These are phyloP conservation scores for Hypoxylon sp. DNA, from an alignment of 2,329 filamentous ascomycete species.

Conservation along the genomic window DNA sequence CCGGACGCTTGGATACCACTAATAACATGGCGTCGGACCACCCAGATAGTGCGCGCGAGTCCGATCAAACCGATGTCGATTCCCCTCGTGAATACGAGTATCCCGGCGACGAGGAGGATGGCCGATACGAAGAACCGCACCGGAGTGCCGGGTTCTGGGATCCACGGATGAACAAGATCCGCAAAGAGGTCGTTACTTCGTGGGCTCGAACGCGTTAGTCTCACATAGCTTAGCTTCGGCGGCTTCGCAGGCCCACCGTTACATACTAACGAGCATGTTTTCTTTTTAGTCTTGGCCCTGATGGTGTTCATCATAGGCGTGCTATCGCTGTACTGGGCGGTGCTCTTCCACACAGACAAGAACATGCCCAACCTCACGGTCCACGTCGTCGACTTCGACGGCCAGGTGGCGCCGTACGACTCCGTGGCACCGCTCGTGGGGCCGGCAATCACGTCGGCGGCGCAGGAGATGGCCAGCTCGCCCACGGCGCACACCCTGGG, in stretches of 20 bases:
- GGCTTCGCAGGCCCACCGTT: not conserved
- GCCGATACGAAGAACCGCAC: conserved; percentile 39
- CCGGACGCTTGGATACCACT: conserved; percentile 1
- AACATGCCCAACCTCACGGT: conserved; percentile 66
- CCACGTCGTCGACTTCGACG: conserved; percentile 75
- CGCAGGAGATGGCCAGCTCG: conserved; percentile 60
- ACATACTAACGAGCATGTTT: conserved; percentile 6
- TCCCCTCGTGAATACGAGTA: conserved; percentile 33
- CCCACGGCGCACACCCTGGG: conserved; percentile 61
- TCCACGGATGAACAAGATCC: conserved; percentile 43
- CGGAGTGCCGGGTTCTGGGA: conserved; percentile 50
- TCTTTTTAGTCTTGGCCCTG: conserved; percentile 62
- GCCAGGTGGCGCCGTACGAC: conserved; percentile 66
- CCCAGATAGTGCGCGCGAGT: conserved; percentile 16
- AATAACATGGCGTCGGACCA: conserved; percentile 6
- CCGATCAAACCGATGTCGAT: conserved; percentile 19
- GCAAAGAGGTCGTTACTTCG: conserved; percentile 37
- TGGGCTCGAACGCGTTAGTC: conserved; percentile 48
- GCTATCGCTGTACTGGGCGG: conserved; percentile 74
- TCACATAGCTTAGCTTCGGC: not conserved
- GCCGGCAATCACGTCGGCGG: conserved; percentile 64
- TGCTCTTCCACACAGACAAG: conserved; percentile 65
- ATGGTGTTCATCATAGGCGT: conserved; percentile 69
- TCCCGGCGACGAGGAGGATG: conserved; percentile 22
- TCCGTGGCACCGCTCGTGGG: conserved; percentile 68